Evolutionary conservation across 1,139 yeast genomes (phyloP).

Genomic region (Debaryomyces nepalensis): DNA sequence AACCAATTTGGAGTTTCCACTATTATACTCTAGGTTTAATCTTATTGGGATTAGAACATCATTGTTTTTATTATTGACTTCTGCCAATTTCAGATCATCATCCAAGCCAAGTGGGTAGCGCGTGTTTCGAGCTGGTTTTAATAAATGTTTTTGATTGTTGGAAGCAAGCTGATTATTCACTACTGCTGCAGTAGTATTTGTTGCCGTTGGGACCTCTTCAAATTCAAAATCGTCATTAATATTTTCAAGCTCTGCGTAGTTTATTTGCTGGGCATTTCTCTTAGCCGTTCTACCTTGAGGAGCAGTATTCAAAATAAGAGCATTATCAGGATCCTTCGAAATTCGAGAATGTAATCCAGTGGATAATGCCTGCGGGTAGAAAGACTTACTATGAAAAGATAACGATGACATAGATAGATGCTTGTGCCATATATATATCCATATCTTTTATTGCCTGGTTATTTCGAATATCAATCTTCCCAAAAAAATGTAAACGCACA

Average conservation of each 20-base stretch:
- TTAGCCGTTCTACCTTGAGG: slow-evolving; percentile 81
- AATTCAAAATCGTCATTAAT: slow-evolving; percentile 68
- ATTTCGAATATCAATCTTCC: background rate
- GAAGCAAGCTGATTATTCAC: slow-evolving; percentile 30
- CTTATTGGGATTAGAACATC: slow-evolving; percentile 76
- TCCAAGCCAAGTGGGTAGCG: slow-evolving; percentile 32
- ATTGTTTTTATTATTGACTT: slow-evolving; percentile 35
- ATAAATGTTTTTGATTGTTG: slow-evolving; percentile 35
- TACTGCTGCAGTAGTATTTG: slow-evolving; percentile 25
- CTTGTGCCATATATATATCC: slow-evolving; percentile 3
- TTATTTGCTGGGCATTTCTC: slow-evolving; percentile 71
- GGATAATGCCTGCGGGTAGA: slow-evolving; percentile 74
- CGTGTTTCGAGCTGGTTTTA: slow-evolving; percentile 41
- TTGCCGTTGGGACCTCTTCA: slow-evolving; percentile 53
- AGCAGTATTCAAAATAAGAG: slow-evolving; percentile 64
- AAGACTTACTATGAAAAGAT: slow-evolving; percentile 25
- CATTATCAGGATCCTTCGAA: slow-evolving; percentile 63
- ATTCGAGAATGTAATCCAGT: slow-evolving; percentile 72
- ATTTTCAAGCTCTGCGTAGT: slow-evolving; percentile 77
- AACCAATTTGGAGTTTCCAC: slow-evolving; percentile 60
- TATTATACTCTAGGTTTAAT: slow-evolving; percentile 71
- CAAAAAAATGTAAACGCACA: slow-evolving; percentile 7
- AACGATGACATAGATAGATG: slow-evolving; percentile 18
- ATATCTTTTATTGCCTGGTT: background rate
- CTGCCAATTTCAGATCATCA: slow-evolving; percentile 29